phyloP scores from a whole-genome alignment of 2,329 filamentous ascomycete species.

The Diplodia scrobiculata region DNA sequence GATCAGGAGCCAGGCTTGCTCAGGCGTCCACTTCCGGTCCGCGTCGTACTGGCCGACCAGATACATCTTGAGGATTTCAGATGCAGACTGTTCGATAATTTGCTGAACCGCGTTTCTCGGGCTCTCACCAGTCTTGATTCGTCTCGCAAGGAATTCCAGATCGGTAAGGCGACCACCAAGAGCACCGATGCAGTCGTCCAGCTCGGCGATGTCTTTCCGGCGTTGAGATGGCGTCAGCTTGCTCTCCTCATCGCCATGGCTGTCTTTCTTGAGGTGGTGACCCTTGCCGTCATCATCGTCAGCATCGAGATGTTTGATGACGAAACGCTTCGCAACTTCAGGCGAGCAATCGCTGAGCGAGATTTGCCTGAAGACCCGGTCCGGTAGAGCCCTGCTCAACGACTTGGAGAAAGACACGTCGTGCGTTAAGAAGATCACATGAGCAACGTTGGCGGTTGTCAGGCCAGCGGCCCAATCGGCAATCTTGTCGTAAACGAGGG shows the following conservation, averaged over 20 bases:
- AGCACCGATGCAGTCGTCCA: slow-evolving; percentile 78
- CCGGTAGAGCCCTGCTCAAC: slow-evolving; percentile 81
- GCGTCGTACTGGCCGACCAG: slow-evolving; percentile 64
- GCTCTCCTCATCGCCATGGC: slow-evolving; percentile 39
- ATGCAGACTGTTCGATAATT: slow-evolving; percentile 84
- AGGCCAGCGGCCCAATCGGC: slow-evolving; percentile 85
- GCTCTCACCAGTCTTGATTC: slow-evolving; percentile 82
- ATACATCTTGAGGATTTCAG: slow-evolving; percentile 92
- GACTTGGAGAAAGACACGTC: slow-evolving; percentile 88
- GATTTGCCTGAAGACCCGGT: slow-evolving; percentile 85
- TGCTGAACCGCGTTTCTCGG: slow-evolving; percentile 79
- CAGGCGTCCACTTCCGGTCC: slow-evolving; percentile 69
- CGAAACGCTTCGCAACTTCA: slow-evolving; percentile 83
- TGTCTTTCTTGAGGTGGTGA: slow-evolving; percentile 37
- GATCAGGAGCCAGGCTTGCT: slow-evolving; percentile 90
- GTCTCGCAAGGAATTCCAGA: slow-evolving; percentile 87
- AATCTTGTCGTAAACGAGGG: slow-evolving; percentile 55
- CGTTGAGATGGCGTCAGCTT: slow-evolving; percentile 52
- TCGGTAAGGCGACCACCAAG: slow-evolving; percentile 93
- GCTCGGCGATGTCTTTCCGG: slow-evolving; percentile 63
- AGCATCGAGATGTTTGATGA: slow-evolving; percentile 75
- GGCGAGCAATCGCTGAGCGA: slow-evolving; percentile 81
- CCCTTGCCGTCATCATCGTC: slow-evolving; percentile 46
- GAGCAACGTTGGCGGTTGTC: slow-evolving; percentile 84
- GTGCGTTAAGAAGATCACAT: slow-evolving; percentile 91